Percentiles rank a stretch among this genome's conserved stretches.
phyloP scores from a whole-genome alignment of 352 stramenopile species.

The Pythium apleroticum region DNA sequence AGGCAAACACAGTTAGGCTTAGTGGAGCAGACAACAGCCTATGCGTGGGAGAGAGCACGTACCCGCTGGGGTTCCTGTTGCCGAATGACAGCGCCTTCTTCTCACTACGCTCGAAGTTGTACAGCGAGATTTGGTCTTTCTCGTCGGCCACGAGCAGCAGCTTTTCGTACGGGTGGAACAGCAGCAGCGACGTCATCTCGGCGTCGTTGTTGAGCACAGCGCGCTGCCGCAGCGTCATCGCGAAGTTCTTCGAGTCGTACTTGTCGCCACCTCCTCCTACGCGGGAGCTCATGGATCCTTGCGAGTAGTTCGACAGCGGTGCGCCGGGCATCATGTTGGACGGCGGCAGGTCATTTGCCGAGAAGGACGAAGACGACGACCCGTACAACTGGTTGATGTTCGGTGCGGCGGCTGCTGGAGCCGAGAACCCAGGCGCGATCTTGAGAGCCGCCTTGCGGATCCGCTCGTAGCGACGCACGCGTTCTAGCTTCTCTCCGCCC shows the following conservation, averaged over 20 bases:
- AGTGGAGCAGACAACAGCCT: not conserved
- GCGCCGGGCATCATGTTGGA: conserved; percentile 7
- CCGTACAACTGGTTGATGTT: not conserved
- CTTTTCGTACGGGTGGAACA: conserved; percentile 96
- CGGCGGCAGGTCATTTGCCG: not conserved
- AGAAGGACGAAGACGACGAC: conserved; percentile 2
- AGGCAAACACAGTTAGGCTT: not conserved
- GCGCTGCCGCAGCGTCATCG: conserved; percentile 88
- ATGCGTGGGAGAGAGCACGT: conserved; percentile 23
- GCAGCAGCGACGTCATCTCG: conserved; percentile 94
- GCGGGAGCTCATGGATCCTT: conserved; percentile 24
- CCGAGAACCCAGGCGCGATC: conserved; percentile 59
- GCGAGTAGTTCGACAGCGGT: conserved; percentile 10
- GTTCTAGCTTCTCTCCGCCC: conserved; percentile 67
- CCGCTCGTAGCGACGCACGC: conserved; percentile 56
- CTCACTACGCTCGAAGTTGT: conserved; percentile 92
- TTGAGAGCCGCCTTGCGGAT: conserved; percentile 58
- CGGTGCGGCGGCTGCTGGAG: conserved; percentile 17
- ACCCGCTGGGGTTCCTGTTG: conserved; percentile 85
- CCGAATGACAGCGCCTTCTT: conserved; percentile 78
- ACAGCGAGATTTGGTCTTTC: conserved; percentile 93
- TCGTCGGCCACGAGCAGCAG: conserved; percentile 95
- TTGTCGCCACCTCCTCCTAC: conserved; percentile 35
- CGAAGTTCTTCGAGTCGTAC: conserved; percentile 74
- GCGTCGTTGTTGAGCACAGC: conserved; percentile 91